A percentile compares a stretch with the other conserved stretches of the same genome.
phyloP scores from a whole-genome alignment of 2,329 filamentous ascomycete genomes.

The Diatrype stigma region DNA sequence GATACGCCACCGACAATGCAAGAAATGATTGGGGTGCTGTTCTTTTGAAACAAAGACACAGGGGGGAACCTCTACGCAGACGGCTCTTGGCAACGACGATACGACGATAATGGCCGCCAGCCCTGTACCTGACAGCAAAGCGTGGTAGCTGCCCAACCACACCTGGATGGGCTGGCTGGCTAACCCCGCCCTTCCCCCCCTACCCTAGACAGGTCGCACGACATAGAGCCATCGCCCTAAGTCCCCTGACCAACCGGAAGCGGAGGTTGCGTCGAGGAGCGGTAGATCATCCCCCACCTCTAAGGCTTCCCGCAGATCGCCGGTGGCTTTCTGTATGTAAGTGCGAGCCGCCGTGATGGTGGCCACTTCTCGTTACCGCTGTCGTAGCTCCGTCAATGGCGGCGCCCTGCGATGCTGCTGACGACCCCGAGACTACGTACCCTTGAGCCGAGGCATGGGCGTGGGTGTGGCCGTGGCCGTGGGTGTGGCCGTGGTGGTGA shows the following conservation, averaged over 20 bases:
- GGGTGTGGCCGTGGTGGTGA: constrained; percentile 5
- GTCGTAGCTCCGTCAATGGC: constrained; percentile 13
- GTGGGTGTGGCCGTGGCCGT: constrained; percentile 7
- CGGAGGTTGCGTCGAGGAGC: constrained; percentile 10
- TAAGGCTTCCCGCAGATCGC: constrained; percentile 28
- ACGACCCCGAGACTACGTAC: constrained; percentile 15
- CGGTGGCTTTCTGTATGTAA: constrained; percentile 23
- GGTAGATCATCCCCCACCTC: constrained; percentile 22
- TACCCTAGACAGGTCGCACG: constrained; percentile 17
- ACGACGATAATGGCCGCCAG: not conserved
- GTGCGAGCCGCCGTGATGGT: constrained; percentile 20
- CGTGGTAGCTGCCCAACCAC: not conserved
- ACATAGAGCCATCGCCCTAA: constrained; percentile 19
- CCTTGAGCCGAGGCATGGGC: constrained; percentile 14
- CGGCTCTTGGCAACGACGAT: not conserved
- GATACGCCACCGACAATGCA: not conserved
- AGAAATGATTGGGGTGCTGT: not conserved
- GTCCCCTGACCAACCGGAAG: constrained; percentile 17
- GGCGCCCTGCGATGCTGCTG: constrained; percentile 11
- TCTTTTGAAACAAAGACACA: not conserved
- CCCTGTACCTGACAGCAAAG: not conserved
- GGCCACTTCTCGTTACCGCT: constrained; percentile 12
- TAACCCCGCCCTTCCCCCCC: constrained; percentile 1
- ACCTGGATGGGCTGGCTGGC: not conserved
- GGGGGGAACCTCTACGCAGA: not conserved